A percentile compares a stretch with the other conserved stretches of the same genome.
Evolutionary conservation across 495 filamentous ascomycete genomes (phyloP).

Genomic region (Trichoderma orchidacearum): DNA sequence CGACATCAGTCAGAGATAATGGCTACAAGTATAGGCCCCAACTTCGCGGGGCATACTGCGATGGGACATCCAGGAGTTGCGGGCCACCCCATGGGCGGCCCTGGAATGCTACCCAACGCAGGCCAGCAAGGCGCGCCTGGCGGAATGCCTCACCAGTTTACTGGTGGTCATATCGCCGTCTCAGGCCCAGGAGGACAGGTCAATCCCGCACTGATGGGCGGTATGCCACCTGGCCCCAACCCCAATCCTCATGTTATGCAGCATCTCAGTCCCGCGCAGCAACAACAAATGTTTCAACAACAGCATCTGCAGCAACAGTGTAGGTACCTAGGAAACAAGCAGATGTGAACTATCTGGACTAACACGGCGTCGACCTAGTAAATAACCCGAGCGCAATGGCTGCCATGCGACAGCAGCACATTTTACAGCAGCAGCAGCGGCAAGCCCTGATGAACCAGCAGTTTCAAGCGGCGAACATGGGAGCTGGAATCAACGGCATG

Average conservation of each 20-base stretch:
- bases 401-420: conserved; percentile 27
- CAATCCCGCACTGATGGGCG: conserved; percentile 64
- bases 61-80: conserved; percentile 61
- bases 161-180: conserved; percentile 61
- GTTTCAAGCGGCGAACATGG: conserved; percentile 27
- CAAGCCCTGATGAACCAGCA: conserved; percentile 36
- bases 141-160: conserved; percentile 55
- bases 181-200: conserved; percentile 71
- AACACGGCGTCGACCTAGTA: conserved; percentile 14
- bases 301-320: conserved; percentile 20
- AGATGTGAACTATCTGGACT: conserved; percentile 5
- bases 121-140: conserved; percentile 54
- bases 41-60: conserved; percentile 52
- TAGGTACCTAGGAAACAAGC: background rate
- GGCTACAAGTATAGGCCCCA: conserved; percentile 52
- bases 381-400: conserved; percentile 37
- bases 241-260: conserved; percentile 69
- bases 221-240: conserved; percentile 62
- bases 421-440: conserved; percentile 30
- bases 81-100: conserved; percentile 54
- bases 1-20: conserved; percentile 38
- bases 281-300: conserved; percentile 50
- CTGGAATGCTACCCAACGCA: conserved; percentile 44
- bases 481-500: conserved; percentile 21
- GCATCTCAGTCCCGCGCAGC: conserved; percentile 54